These are phyloP conservation scores for Hypoxylon trugodes DNA, from an alignment of 495 filamentous ascomycete genomes.

Conservation along the genomic window DNA sequence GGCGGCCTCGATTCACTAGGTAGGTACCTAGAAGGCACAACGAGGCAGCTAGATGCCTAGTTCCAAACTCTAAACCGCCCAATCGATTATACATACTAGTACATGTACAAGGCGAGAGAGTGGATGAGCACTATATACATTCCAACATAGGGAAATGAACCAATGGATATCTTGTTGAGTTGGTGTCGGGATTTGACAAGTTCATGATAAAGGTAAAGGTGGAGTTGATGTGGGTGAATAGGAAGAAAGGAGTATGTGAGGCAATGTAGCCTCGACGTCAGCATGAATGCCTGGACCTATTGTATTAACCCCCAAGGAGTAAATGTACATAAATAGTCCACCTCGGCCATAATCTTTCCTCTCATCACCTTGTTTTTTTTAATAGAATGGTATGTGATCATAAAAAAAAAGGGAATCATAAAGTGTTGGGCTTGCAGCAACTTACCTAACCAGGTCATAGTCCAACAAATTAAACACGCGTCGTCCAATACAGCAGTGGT, in stretches of 20 bases:
- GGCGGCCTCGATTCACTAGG: slow-evolving; percentile 8
- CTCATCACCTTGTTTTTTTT: slow-evolving; percentile 4
- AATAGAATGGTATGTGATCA: slow-evolving; percentile 4
- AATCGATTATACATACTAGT: slow-evolving; percentile 20
- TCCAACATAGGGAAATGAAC: neutral
- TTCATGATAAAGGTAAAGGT: neutral
- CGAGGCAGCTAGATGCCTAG: no score
- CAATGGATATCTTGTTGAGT: neutral
- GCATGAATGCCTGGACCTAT: neutral
- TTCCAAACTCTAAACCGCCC: neutral
- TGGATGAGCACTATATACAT: slow-evolving; percentile 28
- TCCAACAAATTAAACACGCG: slow-evolving; percentile 15
- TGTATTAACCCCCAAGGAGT: slow-evolving; percentile 6
- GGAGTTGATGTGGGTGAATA: neutral
- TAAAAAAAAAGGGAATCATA: neutral
- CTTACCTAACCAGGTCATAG: slow-evolving; percentile 39
- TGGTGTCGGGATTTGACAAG: neutral
- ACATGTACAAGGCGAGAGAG: neutral
- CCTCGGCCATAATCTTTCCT: slow-evolving; percentile 9
- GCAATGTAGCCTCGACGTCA: no score
- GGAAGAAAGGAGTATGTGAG: neutral
- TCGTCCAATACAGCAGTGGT: neutral
- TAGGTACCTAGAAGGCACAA: no score
- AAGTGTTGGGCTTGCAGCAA: slow-evolving; percentile 8
- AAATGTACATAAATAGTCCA: neutral